These are phyloP conservation scores for Pichia sp. DNA, from an alignment of 1,139 yeast genomes.

Conservation along the genomic window DNA sequence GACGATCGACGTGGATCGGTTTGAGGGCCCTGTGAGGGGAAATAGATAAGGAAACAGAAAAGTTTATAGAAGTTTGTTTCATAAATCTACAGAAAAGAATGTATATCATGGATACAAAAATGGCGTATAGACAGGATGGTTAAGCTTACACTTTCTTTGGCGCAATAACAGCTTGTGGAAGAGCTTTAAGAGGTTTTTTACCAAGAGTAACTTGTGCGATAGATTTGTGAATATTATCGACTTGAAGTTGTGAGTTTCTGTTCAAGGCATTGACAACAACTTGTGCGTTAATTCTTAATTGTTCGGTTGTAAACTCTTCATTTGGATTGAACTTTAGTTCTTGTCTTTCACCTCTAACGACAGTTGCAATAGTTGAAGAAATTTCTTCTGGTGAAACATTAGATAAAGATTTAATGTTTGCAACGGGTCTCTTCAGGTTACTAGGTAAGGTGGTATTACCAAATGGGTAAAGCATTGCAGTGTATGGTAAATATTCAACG, in stretches of 20 bases:
- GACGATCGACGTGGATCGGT: too few relatives aligned
- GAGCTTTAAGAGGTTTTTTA: conserved; percentile 14
- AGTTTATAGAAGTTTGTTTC: too few relatives aligned
- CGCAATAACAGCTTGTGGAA: conserved; percentile 23
- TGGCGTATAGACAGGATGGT: too few relatives aligned
- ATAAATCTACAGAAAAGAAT: too few relatives aligned
- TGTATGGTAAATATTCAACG: conserved; percentile 18
- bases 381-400: conserved; percentile 20
- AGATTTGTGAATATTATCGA: conserved; percentile 20
- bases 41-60: too few relatives aligned
- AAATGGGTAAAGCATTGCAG: conserved; percentile 22
- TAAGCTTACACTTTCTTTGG: conserved; percentile 17
- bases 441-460: conserved; percentile 22
- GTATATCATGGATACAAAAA: too few relatives aligned
- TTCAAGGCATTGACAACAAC: conserved; percentile 28
- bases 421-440: conserved; percentile 16
- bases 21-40: too few relatives aligned
- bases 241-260: conserved; percentile 28
- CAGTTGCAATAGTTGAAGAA: conserved; percentile 19
- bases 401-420: conserved; percentile 13
- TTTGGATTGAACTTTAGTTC: conserved; percentile 21
- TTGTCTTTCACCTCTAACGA: conserved; percentile 26
- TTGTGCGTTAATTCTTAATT: conserved; percentile 25
- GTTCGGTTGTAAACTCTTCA: conserved; percentile 21
- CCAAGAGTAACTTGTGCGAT: conserved; percentile 21